phyloP scores from a whole-genome alignment of 2,329 filamentous ascomycete species.

The Microcera coccophila region DNA sequence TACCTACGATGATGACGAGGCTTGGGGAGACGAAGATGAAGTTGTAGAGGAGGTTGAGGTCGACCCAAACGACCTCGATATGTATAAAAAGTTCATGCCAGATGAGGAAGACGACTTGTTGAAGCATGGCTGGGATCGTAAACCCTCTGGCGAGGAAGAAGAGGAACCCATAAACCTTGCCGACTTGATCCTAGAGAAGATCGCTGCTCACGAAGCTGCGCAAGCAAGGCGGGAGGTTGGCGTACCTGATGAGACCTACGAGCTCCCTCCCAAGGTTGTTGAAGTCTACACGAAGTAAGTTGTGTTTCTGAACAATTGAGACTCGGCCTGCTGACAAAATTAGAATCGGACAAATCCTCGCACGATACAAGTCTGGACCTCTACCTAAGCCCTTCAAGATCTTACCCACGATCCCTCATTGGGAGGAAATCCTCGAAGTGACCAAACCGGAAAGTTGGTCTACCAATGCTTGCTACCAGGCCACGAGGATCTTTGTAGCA shows the following conservation, averaged over 20 bases:
- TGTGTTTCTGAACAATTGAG: too few relatives aligned
- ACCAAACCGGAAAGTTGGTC: conserved; percentile 76
- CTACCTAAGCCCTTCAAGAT: conserved; percentile 98
- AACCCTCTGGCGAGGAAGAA: conserved; percentile 45
- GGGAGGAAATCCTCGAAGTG: conserved; percentile 81
- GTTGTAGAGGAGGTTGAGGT: conserved; percentile 71
- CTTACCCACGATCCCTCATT: conserved; percentile 82
- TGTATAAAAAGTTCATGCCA: conserved; percentile 86
- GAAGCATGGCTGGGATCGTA: conserved; percentile 57
- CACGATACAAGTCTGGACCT: conserved; percentile 92
- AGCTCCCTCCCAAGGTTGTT: conserved; percentile 85
- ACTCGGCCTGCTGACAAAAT: too few relatives aligned
- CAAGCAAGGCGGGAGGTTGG: conserved; percentile 46
- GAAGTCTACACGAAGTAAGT: conserved; percentile 86
- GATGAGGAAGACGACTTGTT: conserved; percentile 68
- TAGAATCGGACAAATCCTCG: conserved; percentile 81
- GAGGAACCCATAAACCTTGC: conserved; percentile 72
- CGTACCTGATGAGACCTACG: conserved; percentile 71
- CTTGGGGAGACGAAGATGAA: conserved; percentile 77
- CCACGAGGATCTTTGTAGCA: conserved; percentile 88
- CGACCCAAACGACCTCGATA: conserved; percentile 82
- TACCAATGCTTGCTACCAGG: conserved; percentile 76
- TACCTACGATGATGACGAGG: conserved; percentile 53
- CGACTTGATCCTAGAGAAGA: conserved; percentile 90
- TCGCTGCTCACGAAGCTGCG: conserved; percentile 80